Conservation (phyloP, 1,284 basidiomycete genomes). For the Meira miltonrushii region DNA sequence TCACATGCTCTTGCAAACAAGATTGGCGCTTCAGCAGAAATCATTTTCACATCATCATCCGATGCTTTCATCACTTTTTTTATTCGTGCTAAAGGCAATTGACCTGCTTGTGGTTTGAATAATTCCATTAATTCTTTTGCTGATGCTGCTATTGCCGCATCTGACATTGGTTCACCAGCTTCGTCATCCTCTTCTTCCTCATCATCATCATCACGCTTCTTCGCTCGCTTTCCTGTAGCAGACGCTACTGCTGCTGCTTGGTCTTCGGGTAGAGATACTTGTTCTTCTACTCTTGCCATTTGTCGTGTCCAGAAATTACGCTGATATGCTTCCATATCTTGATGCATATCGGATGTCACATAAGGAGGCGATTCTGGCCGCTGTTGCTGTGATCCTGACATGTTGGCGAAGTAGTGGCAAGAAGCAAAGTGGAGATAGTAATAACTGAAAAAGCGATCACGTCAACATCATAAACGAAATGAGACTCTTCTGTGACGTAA, state of each 20-base stretch:
- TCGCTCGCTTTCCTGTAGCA: background rate
- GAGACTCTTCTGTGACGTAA: too few relatives aligned
- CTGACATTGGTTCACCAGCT: background rate
- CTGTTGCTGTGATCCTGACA: background rate
- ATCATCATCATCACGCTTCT: too few relatives aligned
- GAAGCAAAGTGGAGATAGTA: too few relatives aligned
- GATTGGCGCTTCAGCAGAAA: conserved; percentile 51
- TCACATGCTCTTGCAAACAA: conserved; percentile 51
- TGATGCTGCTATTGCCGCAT: background rate
- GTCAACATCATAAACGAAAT: too few relatives aligned
- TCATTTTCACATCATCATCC: conserved; percentile 52
- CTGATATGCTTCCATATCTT: conserved; percentile 2
- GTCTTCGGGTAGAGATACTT: conserved; percentile 5
- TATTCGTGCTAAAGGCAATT: conserved; percentile 49
- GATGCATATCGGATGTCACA: conserved; percentile 2
- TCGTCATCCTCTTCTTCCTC: too few relatives aligned
- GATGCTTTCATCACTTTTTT: conserved; percentile 51
- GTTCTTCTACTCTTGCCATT: conserved; percentile 11
- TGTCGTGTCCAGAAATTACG: conserved; percentile 9
- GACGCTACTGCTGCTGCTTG: background rate
- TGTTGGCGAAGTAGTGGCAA: too few relatives aligned
- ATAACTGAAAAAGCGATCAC: too few relatives aligned
- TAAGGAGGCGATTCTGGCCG: conserved; percentile 5
- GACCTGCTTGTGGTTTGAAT: conserved; percentile 23
- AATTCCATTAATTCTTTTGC: conserved; percentile 9